A percentile compares a stretch with the other conserved stretches of the same genome.
These are phyloP conservation scores for Solanum gandarillasii DNA, from an alignment of 257 asterid genomes.

Conservation along the genomic window DNA sequence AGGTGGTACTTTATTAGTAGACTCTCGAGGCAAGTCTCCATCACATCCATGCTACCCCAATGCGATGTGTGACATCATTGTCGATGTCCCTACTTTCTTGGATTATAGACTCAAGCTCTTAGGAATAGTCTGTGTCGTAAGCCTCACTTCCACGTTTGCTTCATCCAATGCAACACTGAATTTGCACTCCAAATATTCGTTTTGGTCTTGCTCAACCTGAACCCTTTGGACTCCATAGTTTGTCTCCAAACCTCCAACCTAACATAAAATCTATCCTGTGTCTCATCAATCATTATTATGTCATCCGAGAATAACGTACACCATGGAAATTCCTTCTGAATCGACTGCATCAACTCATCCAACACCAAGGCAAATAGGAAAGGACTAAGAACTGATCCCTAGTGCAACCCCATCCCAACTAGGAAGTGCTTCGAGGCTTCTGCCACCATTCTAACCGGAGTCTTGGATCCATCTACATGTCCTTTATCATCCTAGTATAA, in stretches of 20 bases:
- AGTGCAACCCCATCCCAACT: background rate
- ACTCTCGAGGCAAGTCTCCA: background rate
- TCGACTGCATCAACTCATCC: background rate
- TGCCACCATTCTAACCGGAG: background rate
- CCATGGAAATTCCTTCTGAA: background rate
- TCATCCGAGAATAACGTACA: background rate
- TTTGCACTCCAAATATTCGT: background rate
- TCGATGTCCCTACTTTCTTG: background rate
- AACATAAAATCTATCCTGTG: too few relatives aligned
- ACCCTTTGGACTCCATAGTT: background rate
- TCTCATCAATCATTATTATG: background rate
- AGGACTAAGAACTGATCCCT: background rate
- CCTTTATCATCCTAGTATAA: background rate
- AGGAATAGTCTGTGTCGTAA: background rate
- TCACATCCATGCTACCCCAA: background rate
- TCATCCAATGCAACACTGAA: background rate
- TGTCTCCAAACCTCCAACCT: background rate
- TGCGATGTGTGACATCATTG: background rate
- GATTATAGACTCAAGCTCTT: background rate
- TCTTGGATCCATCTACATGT: background rate
- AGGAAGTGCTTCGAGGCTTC: background rate
- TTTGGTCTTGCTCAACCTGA: background rate
- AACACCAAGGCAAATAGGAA: background rate
- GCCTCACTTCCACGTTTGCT: background rate
- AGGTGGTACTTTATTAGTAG: background rate